Evolutionary conservation across 495 filamentous ascomycete species (phyloP).

Genomic region (Trichoderma reesei): DNA sequence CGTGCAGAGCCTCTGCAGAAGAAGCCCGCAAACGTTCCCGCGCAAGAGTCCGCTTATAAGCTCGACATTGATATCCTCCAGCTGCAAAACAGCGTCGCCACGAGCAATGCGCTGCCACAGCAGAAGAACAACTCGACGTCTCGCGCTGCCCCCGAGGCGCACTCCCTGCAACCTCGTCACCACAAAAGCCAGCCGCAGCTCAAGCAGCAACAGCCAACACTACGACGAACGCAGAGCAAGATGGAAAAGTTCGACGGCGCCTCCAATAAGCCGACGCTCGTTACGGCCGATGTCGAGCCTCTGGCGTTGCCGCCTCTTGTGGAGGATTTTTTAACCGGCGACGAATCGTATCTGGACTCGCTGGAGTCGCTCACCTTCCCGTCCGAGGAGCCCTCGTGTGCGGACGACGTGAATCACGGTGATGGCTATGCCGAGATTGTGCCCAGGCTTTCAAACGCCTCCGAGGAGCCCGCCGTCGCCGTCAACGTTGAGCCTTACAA

Average conservation of each 20-base stretch:
- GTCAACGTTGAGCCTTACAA: conserved; percentile 9
- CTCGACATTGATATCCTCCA: neutral
- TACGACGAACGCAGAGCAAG: conserved; percentile 28
- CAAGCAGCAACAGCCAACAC: conserved; percentile 19
- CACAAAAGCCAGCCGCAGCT: conserved; percentile 35
- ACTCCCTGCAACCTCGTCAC: conserved; percentile 27
- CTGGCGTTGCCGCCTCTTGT: neutral
- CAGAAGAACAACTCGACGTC: neutral
- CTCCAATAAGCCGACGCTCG: neutral
- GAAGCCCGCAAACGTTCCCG: neutral
- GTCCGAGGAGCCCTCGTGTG: neutral
- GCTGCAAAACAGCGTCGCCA: neutral
- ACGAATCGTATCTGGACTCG: neutral
- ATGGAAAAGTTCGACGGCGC: conserved; percentile 13
- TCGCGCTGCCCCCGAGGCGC: conserved; percentile 2
- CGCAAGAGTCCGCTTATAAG: neutral
- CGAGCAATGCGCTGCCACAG: neutral
- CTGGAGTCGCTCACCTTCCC: neutral
- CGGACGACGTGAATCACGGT: conserved; percentile 32
- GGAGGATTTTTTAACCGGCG: neutral
- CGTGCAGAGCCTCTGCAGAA: neutral
- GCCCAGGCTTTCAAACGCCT: conserved; percentile 14
- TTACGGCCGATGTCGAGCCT: neutral
- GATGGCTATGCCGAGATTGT: conserved; percentile 32
- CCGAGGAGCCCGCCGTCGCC: conserved; percentile 7